phyloP scores from a whole-genome alignment of 2,329 filamentous ascomycete species.

The Nigrospora osmanthi region DNA sequence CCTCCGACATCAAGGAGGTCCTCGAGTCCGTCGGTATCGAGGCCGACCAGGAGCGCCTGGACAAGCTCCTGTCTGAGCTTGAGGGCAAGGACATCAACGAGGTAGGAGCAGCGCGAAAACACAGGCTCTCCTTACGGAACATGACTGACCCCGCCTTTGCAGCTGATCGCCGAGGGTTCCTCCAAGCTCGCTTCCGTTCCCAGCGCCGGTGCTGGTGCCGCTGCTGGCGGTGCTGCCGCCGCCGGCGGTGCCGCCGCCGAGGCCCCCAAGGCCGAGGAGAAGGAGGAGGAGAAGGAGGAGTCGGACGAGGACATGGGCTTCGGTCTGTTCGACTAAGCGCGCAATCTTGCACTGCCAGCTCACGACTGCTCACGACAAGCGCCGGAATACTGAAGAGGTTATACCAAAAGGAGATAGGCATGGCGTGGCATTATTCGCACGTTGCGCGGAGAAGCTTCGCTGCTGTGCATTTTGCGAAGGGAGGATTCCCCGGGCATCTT shows the following conservation, averaged over 20 bases:
- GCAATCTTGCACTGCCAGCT: neutral
- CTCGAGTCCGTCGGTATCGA: conserved; percentile 93
- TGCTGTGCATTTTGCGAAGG: conserved; percentile 16
- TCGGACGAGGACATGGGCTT: conserved; percentile 72
- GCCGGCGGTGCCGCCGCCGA: conserved; percentile 56
- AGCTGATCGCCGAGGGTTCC: conserved; percentile 89
- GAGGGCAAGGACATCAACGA: conserved; percentile 88
- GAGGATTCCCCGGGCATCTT: conserved; percentile 1
- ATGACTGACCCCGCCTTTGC: conserved; percentile 12
- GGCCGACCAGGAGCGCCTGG: conserved; percentile 79
- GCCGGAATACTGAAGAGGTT: conserved; percentile 15
- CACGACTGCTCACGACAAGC: conserved; percentile 12
- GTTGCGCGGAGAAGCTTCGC: conserved; percentile 11
- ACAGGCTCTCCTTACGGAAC: neutral
- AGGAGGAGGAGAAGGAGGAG: conserved; percentile 66
- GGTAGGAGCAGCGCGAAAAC: conserved; percentile 47
- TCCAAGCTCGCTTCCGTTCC: conserved; percentile 96
- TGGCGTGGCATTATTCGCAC: conserved; percentile 20
- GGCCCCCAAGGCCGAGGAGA: conserved; percentile 55
- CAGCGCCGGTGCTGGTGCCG: conserved; percentile 75
- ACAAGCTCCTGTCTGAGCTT: conserved; percentile 83
- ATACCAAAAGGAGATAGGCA: conserved; percentile 17
- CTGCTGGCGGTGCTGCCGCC: conserved; percentile 59
- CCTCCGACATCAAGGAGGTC: conserved; percentile 77
- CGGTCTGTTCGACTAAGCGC: conserved; percentile 66